These are phyloP conservation scores for Myochromella boudieri DNA, from an alignment of 768 basidiomycete genomes.

Conservation along the genomic window DNA sequence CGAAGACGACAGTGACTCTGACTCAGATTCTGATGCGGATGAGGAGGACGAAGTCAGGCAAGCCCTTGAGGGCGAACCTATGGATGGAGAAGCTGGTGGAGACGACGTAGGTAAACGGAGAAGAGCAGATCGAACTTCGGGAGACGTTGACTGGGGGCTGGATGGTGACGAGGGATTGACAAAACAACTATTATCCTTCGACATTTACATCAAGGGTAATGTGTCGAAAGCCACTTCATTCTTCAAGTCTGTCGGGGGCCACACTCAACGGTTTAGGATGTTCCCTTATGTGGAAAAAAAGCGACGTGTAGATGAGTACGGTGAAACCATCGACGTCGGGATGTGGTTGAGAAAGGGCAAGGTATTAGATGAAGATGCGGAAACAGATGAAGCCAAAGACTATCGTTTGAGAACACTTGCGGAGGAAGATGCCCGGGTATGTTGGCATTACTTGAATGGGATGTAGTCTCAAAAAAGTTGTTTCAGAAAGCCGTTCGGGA, in stretches of 20 bases:
- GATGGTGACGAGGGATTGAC: conserved; percentile 77
- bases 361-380: conserved; percentile 86
- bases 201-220: conserved; percentile 97
- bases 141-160: conserved; percentile 65
- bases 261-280: conserved; percentile 88
- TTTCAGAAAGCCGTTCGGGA: conserved; percentile 72
- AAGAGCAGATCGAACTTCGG: conserved; percentile 47
- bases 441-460: not conserved
- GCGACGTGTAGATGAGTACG: conserved; percentile 90
- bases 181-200: conserved; percentile 81
- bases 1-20: conserved; percentile 81
- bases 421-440: conserved; percentile 82
- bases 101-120: conserved; percentile 31
- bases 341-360: conserved; percentile 94
- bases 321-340: conserved; percentile 92
- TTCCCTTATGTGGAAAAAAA: conserved; percentile 96
- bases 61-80: conserved; percentile 48
- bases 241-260: conserved; percentile 75
- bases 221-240: conserved; percentile 83
- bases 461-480: conserved; percentile 4
- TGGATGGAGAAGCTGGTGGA: conserved; percentile 40
- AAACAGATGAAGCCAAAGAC: conserved; percentile 78
- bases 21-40: conserved; percentile 64
- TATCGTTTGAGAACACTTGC: conserved; percentile 62
- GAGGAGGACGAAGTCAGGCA: conserved; percentile 65